Percentiles rank a stretch among this genome's conserved stretches.
Evolutionary conservation across 495 filamentous ascomycete genomes (phyloP).

Genomic region (Terfezia boudieri): DNA sequence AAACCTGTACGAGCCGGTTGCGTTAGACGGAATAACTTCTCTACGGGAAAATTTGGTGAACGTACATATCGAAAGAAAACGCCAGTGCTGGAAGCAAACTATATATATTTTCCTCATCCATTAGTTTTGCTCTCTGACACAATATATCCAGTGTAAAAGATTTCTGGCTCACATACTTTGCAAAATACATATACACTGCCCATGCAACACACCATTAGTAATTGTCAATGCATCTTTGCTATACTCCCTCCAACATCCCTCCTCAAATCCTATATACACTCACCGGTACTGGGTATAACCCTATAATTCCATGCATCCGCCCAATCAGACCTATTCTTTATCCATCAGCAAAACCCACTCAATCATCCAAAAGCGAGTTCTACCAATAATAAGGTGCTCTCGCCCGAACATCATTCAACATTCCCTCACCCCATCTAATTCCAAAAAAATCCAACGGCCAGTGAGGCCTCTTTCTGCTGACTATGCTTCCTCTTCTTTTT

Average conservation of each 20-base stretch:
- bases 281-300: slow-evolving; percentile 45
- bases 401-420: slow-evolving; percentile 51
- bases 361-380: no score
- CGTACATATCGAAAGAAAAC: slow-evolving; percentile 66
- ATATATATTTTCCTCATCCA: background rate
- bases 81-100: slow-evolving; percentile 66
- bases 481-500: no score
- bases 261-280: background rate
- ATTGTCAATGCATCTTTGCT: background rate
- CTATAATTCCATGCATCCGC: slow-evolving; percentile 69
- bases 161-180: slow-evolving; percentile 35
- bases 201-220: background rate
- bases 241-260: no score
- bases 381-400: slow-evolving; percentile 42
- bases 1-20: slow-evolving; percentile 14
- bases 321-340: slow-evolving; percentile 40
- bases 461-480: background rate
- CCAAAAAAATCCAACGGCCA: slow-evolving; percentile 5
- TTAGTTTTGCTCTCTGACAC: no score
- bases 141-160: no score
- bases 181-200: slow-evolving; percentile 71
- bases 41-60: background rate
- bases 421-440: slow-evolving; percentile 32
- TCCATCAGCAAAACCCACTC: background rate
- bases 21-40: background rate